These are phyloP conservation scores for Carex cristatella DNA, from an alignment of 176 grass and related monocot genomes.

Conservation along the genomic window DNA sequence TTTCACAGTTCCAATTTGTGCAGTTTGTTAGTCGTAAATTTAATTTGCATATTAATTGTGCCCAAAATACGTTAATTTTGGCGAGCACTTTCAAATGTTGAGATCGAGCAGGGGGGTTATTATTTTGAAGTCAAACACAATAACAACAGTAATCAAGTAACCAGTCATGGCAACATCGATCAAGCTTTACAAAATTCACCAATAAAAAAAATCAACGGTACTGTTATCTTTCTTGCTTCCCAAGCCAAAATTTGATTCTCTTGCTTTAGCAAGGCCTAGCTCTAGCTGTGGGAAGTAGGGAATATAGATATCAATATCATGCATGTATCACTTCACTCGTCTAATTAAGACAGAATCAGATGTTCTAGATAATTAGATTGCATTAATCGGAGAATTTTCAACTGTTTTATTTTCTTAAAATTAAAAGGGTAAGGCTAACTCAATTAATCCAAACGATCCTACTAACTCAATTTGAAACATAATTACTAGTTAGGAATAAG, in stretches of 20 bases:
- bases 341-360: neutral
- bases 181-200: neutral
- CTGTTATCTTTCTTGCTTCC: neutral
- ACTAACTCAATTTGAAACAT: no score
- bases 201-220: neutral
- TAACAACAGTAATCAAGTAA: neutral
- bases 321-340: neutral
- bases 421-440: neutral
- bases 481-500: no score
- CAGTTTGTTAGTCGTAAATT: no score
- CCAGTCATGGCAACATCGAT: neutral
- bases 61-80: no score
- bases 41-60: no score
- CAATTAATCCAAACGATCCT: no score
- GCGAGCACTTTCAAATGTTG: no score
- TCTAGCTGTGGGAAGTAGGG: no score
- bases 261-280: neutral
- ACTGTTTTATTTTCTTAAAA: neutral
- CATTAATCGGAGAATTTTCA: neutral
- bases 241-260: conserved; percentile 1
- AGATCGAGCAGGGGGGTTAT: no score
- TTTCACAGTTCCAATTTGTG: no score
- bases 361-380: neutral
- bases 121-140: neutral
- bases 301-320: no score